phyloP scores from a whole-genome alignment of 2,329 filamentous ascomycete genomes.

The Fusarium decemcellulare region DNA sequence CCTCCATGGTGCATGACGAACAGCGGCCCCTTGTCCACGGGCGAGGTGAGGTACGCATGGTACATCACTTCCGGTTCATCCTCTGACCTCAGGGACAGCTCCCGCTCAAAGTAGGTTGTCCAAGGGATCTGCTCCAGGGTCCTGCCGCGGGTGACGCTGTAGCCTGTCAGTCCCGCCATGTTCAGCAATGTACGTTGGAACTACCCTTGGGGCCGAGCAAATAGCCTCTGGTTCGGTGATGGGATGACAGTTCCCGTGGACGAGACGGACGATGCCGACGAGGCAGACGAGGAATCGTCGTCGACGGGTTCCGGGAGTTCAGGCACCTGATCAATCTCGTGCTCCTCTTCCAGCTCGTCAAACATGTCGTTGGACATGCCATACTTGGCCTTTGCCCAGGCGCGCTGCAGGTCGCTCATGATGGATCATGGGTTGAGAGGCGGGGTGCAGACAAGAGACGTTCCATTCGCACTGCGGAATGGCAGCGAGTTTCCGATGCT shows the following conservation, averaged over 20 bases:
- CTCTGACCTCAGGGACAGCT: constrained; percentile 78
- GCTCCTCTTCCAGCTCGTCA: constrained; percentile 67
- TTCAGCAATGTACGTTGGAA: constrained; percentile 18
- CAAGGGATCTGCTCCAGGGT: constrained; percentile 80
- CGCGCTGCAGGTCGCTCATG: constrained; percentile 87
- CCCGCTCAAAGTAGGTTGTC: constrained; percentile 92
- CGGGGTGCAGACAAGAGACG: constrained; percentile 32
- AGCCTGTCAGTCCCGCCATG: constrained; percentile 43
- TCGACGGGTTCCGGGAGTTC: constrained; percentile 62
- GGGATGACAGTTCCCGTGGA: constrained; percentile 94
- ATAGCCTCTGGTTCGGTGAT: constrained; percentile 79
- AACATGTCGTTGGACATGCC: constrained; percentile 66
- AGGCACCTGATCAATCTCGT: constrained; percentile 61
- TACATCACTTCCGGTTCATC: constrained; percentile 69
- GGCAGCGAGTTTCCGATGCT: constrained; percentile 15
- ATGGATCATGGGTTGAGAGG: constrained; percentile 40
- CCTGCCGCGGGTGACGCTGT: constrained; percentile 65
- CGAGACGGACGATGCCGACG: constrained; percentile 85
- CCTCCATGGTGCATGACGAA: constrained; percentile 97
- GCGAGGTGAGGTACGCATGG: constrained; percentile 91
- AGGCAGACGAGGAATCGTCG: constrained; percentile 81
- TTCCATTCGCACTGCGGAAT: constrained; percentile 31
- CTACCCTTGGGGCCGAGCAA: constrained; percentile 79
- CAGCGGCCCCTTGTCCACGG: constrained; percentile 80
- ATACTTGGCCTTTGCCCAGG: constrained; percentile 84